Evolutionary conservation across 192 early-diverging fungal genomes (phyloP), one percentile per base, ranked within the genome.

Genomic region (Coemansia sp.): DNA sequence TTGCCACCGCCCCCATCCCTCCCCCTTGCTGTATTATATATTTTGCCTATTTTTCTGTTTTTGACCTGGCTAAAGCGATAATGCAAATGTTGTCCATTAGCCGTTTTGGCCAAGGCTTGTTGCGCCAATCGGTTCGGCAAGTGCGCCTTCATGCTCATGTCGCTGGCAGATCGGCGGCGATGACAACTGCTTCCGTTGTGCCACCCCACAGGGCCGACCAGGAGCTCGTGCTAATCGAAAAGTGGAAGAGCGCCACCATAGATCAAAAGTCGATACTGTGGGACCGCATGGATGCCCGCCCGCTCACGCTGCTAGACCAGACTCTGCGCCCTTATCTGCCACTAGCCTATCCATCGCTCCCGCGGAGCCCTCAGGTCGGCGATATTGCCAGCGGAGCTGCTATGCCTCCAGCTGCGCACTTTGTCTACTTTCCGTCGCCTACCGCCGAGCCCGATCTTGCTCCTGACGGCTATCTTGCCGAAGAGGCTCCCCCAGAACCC

Each of bases 391-490:
- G 67, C 3, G 84, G 75, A 3, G 69, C 88, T 0, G 46, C 69
- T 5, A 55, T 95, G 9, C 91, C 90, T 7, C 88, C 91, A 9
- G 88, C 82, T 7, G 93, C 85, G 60, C 93, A 96, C 66, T 76
- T 93, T 36, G 83, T 84, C 9, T 90, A 92, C 64, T 96, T 96
- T 60, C 91, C 92, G 5, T 87, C 91, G n/a, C 82, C 84, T 24
- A 76, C 83, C 14, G 77, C 83, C 14, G 92, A 93, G 62, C 45
- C 59, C 7, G 71, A 88, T 34, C 84, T 96, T 9, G 86, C 91
- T 14, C 40, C 77, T 5, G 95, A 97, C 72, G 95, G 95, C n/a
- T 94, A 94, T 67, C 88, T 92, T 61, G 82, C 84, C 42, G 85
- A 83, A 13, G 88, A 88, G 62, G 83, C 88, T 0, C 95, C 95